Percentiles rank a stretch among this genome's conserved stretches.
phyloP scores from a whole-genome alignment of 352 stramenopile species.

The Thraustotheca clavata region DNA sequence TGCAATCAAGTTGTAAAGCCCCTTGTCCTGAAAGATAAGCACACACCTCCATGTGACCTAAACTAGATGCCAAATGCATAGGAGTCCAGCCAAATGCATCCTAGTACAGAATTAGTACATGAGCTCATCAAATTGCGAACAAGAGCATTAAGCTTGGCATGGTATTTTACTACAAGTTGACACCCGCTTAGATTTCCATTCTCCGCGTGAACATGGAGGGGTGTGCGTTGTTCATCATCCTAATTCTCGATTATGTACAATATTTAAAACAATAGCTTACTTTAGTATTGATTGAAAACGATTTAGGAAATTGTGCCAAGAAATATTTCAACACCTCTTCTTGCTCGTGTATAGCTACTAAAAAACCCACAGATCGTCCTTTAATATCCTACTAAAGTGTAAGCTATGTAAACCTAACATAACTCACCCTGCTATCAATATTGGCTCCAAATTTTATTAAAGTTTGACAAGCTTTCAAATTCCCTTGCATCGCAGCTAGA shows the following conservation, averaged over 20 bases:
- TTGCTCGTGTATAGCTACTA: slow-evolving; percentile 35
- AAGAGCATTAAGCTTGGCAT: slow-evolving; percentile 34
- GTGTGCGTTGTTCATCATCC: slow-evolving; percentile 37
- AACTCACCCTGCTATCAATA: slow-evolving; percentile 28
- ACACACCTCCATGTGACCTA: slow-evolving; percentile 39
- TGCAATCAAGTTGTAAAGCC: slow-evolving; percentile 23
- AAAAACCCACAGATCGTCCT: slow-evolving; percentile 37
- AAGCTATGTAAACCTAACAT: not conserved
- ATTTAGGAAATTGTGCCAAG: slow-evolving; percentile 14
- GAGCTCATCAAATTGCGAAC: not conserved
- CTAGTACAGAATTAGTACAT: slow-evolving; percentile 12
- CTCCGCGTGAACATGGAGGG: slow-evolving; percentile 40
- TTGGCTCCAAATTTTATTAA: slow-evolving; percentile 30
- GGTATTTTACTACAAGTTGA: slow-evolving; percentile 30
- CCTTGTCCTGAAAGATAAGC: slow-evolving; percentile 27
- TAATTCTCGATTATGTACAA: slow-evolving; percentile 13
- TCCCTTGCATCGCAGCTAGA: slow-evolving; percentile 25
- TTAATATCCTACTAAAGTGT: slow-evolving; percentile 29
- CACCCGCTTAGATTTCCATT: slow-evolving; percentile 36
- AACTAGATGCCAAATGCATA: slow-evolving; percentile 35
- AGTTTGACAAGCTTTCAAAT: slow-evolving; percentile 30
- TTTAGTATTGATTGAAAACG: slow-evolving; percentile 23
- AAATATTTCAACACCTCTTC: slow-evolving; percentile 32
- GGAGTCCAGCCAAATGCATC: slow-evolving; percentile 36
- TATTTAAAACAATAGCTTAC: not conserved